phyloP scores from a whole-genome alignment of 495 filamentous ascomycete genomes.

The Saxophila tyrrhenica region DNA sequence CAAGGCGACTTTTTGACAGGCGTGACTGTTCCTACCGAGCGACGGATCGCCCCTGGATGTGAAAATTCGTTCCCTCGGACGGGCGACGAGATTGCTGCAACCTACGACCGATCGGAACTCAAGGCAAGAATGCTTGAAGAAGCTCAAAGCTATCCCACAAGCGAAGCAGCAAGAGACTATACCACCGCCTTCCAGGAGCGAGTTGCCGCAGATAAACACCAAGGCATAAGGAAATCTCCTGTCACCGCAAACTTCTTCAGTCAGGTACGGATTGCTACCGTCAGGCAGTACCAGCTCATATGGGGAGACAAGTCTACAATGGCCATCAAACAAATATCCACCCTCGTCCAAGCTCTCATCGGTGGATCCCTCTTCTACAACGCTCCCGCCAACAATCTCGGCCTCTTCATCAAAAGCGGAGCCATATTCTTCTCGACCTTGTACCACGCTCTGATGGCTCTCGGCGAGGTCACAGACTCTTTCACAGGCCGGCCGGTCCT shows the following conservation, averaged over 20 bases:
- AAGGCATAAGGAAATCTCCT: constrained; percentile 27
- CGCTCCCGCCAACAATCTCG: constrained; percentile 14
- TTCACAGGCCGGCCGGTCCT: constrained; percentile 69
- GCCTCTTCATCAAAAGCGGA: constrained; percentile 67
- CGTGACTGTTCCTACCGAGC: constrained; percentile 51
- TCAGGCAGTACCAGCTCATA: constrained; percentile 44
- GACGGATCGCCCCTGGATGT: constrained; percentile 47
- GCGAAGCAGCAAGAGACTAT: constrained; percentile 54
- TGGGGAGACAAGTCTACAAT: constrained; percentile 37
- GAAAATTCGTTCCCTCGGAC: constrained; percentile 56
- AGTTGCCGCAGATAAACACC: no score
- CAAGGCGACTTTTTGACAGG: constrained; percentile 60
- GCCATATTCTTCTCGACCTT: constrained; percentile 82
- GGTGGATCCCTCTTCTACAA: constrained; percentile 71
- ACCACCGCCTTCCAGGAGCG: no score
- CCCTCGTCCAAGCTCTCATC: constrained; percentile 65
- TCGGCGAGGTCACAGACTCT: constrained; percentile 55
- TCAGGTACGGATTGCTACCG: constrained; percentile 37
- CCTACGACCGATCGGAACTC: no score
- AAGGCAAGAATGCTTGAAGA: constrained; percentile 60
- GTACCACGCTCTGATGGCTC: constrained; percentile 62
- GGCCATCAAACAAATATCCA: constrained; percentile 57
- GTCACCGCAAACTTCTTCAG: constrained; percentile 18
- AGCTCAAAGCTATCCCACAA: constrained; percentile 42
- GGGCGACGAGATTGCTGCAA: constrained; percentile 60